Percentiles rank a stretch among this genome's conserved stretches.
Evolutionary conservation across 1,139 yeast species (phyloP).

Genomic region (Hemisphaericaspora xylanilytica): DNA sequence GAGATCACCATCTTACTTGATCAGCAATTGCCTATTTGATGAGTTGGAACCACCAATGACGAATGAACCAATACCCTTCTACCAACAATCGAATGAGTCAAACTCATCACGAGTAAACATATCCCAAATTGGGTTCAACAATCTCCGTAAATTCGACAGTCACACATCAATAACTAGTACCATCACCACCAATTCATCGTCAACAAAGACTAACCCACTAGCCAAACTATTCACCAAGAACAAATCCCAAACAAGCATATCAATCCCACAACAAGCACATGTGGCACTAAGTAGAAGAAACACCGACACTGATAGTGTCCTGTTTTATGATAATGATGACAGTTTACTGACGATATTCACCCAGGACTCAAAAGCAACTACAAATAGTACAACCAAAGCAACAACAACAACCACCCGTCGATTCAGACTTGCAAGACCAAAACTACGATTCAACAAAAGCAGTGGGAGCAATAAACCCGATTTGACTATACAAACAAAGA

Average conservation of each 20-base stretch:
- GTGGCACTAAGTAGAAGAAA: not conserved
- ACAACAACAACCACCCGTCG: not conserved
- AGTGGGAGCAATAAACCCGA: conserved; percentile 16
- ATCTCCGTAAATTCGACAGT: conserved; percentile 34
- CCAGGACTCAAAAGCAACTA: conserved; percentile 10
- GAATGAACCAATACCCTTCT: conserved; percentile 11
- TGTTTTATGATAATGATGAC: conserved; percentile 12
- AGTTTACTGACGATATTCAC: conserved; percentile 4
- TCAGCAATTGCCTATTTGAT: too few species aligned
- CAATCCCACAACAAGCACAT: conserved; percentile 1
- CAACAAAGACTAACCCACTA: conserved; percentile 27
- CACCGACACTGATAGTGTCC: not conserved
- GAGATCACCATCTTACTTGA: too few species aligned
- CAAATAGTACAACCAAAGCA: conserved; percentile 1
- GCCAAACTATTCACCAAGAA: conserved; percentile 36
- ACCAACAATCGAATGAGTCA: conserved; percentile 23
- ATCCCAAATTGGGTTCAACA: conserved; percentile 43
- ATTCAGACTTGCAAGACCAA: conserved; percentile 4
- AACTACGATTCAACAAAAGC: conserved; percentile 7
- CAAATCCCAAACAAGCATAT: conserved; percentile 23
- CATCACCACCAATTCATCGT: conserved; percentile 21
- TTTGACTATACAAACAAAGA: conserved; percentile 20
- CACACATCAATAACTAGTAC: conserved; percentile 30
- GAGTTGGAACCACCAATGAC: too few species aligned
- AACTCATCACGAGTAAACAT: conserved; percentile 21